Evolutionary conservation across 768 basidiomycete species (phyloP).

Genomic region (Pseudohyphozyma bogoriensis): DNA sequence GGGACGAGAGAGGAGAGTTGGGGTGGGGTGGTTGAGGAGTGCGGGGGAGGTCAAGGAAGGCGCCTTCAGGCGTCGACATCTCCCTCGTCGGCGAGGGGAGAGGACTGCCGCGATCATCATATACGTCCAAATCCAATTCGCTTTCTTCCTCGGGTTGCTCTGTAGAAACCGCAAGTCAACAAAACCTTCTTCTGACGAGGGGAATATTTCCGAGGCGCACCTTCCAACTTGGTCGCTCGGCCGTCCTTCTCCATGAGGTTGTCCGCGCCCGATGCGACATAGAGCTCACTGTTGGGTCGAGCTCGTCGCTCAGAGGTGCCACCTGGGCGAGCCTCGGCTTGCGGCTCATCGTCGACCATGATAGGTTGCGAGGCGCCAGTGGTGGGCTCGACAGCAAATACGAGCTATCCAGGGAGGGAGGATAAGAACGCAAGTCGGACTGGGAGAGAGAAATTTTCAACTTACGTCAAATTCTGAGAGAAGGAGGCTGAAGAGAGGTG

Average conservation of each 20-base stretch:
- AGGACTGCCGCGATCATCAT: too few relatives aligned
- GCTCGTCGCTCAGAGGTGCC: constrained; percentile 1
- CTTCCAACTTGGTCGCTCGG: constrained; percentile 5
- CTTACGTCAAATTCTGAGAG: constrained; percentile 27
- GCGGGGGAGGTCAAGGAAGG: not conserved
- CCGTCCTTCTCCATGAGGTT: constrained; percentile 25
- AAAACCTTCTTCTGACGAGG: too few relatives aligned
- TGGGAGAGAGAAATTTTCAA: not conserved
- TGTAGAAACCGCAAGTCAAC: too few relatives aligned
- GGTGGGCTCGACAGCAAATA: constrained; percentile 26
- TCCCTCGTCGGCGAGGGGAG: not conserved
- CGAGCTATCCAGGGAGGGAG: constrained; percentile 2
- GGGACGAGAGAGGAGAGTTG: not conserved
- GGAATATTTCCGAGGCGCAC: not conserved
- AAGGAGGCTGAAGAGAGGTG: constrained; percentile 38
- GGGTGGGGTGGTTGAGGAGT: not conserved
- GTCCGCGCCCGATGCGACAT: constrained; percentile 27
- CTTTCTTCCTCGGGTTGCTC: not conserved
- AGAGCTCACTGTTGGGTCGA: constrained; percentile 21
- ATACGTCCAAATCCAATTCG: not conserved
- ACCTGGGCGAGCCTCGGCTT: not conserved
- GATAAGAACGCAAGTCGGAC: rapidly evolving
- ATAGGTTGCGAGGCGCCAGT: constrained; percentile 17
- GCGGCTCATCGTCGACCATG: constrained; percentile 9
- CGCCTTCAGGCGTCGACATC: not conserved